Evolutionary conservation across 2,329 filamentous ascomycete genomes (phyloP), one percentile per base, ranked within the genome.

Genomic region (Venturia aucupariae): DNA sequence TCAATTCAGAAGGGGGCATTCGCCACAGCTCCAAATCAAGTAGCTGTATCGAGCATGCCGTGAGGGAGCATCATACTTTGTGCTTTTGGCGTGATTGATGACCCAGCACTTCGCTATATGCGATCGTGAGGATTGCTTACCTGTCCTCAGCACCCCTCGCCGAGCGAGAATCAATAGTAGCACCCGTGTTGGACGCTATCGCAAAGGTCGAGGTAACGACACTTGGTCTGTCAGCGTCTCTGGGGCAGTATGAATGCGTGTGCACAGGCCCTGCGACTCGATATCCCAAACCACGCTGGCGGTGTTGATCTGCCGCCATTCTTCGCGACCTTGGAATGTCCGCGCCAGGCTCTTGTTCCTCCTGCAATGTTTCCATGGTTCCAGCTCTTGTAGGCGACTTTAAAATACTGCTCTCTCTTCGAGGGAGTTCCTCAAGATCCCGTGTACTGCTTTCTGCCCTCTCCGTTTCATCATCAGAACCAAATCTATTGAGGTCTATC

Each of bases 291-390:
- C 59, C 27, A 19, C 15, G 59, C 59, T 24, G 41, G 41, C 59
- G 24, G 59, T 17, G 59, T 61, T 22, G 24, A 17, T 44, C 41
- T 15, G 41, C 38, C 15, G 19, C 41, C 35, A 17, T 41, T 24
- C 41, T 41, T 32, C 35, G 59, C 15, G 59, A 41, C 15, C 30
- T 24, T 62, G 41, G 41, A 46, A 22, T 46, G 11, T 51, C 60
- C n/a, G 24, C 32, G 32, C 24, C 44, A n/a, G 60, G 30, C 41
- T 42, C 32, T 27, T 48, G 60, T 38, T 62, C 60, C 32, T 62
- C 60, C 27, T 46, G 35, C 41, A 62, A 46, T 17, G 60, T 62
- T 35, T 62, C 60, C 60, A 62, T 62, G 15, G 35, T 42, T 32
- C 51, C 51, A 55, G 35, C 15, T 22, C 35, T 41, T 62, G 24